A percentile compares a stretch with the other conserved stretches of the same genome.
Conservation (phyloP, 441 rosid genomes). For the Biscutella laevigata region DNA sequence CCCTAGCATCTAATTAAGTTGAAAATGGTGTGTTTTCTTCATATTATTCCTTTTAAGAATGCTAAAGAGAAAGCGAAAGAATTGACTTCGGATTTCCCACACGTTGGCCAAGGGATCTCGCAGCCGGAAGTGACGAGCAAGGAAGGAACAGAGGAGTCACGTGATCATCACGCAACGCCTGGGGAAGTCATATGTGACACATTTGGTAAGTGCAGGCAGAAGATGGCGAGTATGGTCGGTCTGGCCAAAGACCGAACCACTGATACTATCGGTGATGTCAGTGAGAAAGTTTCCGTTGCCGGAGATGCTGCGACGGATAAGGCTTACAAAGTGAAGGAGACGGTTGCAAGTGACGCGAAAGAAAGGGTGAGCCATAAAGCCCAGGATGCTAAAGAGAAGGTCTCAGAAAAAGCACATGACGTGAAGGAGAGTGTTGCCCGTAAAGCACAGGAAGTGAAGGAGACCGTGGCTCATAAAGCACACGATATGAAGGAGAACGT, state of each 20-base stretch:
- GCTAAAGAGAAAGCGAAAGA: constrained; percentile 30
- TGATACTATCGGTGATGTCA: constrained; percentile 6
- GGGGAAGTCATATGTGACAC: constrained; percentile 55
- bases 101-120: constrained; percentile 31
- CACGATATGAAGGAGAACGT: constrained; percentile 14
- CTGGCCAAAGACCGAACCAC: constrained; percentile 34
- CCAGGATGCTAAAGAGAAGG: constrained; percentile 12
- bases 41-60: no score
- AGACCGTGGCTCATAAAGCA: background rate
- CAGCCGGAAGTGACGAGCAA: background rate
- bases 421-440: constrained; percentile 2
- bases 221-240: constrained; percentile 33
- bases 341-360: background rate
- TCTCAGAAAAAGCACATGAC: background rate
- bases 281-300: constrained; percentile 5
- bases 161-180: constrained; percentile 16
- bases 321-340: constrained; percentile 18
- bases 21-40: no score
- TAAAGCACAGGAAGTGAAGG: constrained; percentile 21
- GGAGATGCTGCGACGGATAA: constrained; percentile 3
- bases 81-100: constrained; percentile 26
- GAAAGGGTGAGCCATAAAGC: background rate
- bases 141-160: constrained; percentile 9
- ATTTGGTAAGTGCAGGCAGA: constrained; percentile 48
- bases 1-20: no score